Evolutionary conservation across 2,329 filamentous ascomycete genomes (phyloP).

Genomic region (Hypoxylon sp.): DNA sequence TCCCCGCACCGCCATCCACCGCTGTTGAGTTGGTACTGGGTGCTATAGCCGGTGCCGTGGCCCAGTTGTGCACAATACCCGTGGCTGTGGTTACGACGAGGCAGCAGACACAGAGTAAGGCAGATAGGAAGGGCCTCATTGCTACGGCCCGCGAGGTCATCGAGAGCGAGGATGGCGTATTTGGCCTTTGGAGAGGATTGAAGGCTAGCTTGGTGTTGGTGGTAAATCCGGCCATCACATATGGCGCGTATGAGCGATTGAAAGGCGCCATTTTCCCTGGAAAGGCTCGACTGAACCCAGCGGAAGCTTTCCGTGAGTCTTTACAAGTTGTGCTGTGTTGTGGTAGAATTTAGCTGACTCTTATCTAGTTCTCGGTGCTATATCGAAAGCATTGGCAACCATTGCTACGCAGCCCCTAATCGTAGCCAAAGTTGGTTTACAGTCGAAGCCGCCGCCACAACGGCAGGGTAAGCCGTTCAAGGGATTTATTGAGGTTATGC

Average conservation of each 20-base stretch:
- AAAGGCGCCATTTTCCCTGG: constrained; percentile 80
- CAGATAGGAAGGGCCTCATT: constrained; percentile 83
- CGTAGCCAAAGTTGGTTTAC: constrained; percentile 95
- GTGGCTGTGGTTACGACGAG: constrained; percentile 94
- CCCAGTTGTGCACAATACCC: constrained; percentile 95
- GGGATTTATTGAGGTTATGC: constrained; percentile 93
- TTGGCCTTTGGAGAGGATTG: constrained; percentile 90
- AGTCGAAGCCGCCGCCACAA: constrained; percentile 87
- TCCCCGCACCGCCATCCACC: constrained; percentile 71
- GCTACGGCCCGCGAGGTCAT: constrained; percentile 91
- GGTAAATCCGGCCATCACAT: constrained; percentile 96
- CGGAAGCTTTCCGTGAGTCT: constrained; percentile 88
- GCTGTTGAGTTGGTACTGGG: constrained; percentile 84
- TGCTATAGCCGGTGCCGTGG: constrained; percentile 86
- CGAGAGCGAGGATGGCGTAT: constrained; percentile 86
- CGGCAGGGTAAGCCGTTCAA: constrained; percentile 92
- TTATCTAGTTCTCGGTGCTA: constrained; percentile 79
- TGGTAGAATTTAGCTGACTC: constrained; percentile 24
- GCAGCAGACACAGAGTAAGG: constrained; percentile 90
- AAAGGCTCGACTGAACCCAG: constrained; percentile 76
- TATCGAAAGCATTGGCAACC: constrained; percentile 92
- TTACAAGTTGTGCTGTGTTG: background rate
- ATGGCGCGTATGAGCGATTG: constrained; percentile 92
- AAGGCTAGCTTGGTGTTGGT: constrained; percentile 96
- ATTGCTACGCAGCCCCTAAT: constrained; percentile 94